Evolutionary conservation across 164 flowering plant genomes (phyloP).

Genomic region (Tetracentron sinense): DNA sequence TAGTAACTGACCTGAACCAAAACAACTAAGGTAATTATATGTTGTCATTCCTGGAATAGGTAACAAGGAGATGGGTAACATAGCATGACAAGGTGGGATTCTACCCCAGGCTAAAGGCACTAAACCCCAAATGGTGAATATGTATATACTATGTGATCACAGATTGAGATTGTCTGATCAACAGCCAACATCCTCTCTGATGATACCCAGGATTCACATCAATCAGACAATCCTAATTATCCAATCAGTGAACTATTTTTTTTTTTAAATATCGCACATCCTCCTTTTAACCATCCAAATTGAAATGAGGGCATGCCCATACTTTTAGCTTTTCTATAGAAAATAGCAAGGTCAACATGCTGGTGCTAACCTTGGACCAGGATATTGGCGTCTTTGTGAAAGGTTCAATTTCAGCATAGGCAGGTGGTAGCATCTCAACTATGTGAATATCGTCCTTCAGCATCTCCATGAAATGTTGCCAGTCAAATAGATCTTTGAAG

Average conservation of each 20-base stretch:
- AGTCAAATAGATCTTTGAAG: slow-evolving; percentile 93
- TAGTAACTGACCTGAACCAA: slow-evolving; percentile 74
- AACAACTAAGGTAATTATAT: neutral
- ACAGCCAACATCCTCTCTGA: neutral
- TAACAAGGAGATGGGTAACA: neutral
- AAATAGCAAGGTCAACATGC: neutral
- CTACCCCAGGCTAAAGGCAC: too few species aligned
- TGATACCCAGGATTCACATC: neutral
- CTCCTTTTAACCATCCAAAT: neutral
- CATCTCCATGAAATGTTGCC: slow-evolving; percentile 88
- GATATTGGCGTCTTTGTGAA: slow-evolving; percentile 87
- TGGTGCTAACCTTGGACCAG: slow-evolving; percentile 83
- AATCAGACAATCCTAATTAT: neutral
- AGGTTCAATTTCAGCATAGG: slow-evolving; percentile 59
- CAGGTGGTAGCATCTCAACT: slow-evolving; percentile 72
- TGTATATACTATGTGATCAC: neutral
- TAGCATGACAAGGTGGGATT: neutral
- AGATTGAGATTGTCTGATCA: neutral
- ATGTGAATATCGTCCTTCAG: slow-evolving; percentile 77
- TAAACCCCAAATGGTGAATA: too few species aligned
- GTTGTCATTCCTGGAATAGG: neutral
- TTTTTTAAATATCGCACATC: neutral
- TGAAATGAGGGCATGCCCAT: neutral
- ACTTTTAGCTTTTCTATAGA: neutral
- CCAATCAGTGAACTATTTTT: too few species aligned